These are phyloP conservation scores for Anethum foeniculum DNA, from an alignment of 140 eudicot genomes.

Conservation along the genomic window DNA sequence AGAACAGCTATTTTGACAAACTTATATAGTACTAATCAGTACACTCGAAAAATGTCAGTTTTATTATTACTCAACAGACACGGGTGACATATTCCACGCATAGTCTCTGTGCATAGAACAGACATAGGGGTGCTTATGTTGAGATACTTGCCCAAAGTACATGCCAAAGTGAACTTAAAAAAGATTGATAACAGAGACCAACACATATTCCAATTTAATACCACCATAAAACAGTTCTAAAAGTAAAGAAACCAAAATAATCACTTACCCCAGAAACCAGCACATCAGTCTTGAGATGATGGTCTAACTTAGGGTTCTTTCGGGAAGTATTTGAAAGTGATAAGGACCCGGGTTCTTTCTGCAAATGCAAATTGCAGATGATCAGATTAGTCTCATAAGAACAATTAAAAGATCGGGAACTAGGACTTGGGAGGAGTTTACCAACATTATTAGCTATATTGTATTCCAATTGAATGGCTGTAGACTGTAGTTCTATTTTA, in stretches of 20 bases:
- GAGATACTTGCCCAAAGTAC: not conserved
- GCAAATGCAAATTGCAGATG: constrained; percentile 14
- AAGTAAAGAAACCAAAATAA: not conserved
- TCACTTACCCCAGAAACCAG: constrained; percentile 35
- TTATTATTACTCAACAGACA: not conserved
- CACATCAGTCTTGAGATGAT: constrained; percentile 32
- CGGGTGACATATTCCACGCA: not conserved
- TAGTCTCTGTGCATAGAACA: not conserved
- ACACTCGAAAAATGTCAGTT: not conserved
- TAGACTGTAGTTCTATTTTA: not conserved
- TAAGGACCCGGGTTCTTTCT: constrained; percentile 39
- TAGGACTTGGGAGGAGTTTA: not conserved
- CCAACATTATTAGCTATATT: not conserved
- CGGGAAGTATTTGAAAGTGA: constrained; percentile 34
- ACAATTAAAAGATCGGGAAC: not conserved
- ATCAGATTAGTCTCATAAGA: not conserved
- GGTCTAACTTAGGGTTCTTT: constrained; percentile 50
- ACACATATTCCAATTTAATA: not conserved
- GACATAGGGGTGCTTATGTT: not conserved
- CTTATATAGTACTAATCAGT: not conserved
- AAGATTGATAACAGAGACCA: not conserved
- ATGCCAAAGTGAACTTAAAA: not conserved
- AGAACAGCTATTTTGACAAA: not conserved
- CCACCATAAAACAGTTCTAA: not conserved
- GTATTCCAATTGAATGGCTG: not conserved